Percentiles rank a stretch among this genome's conserved stretches.
Conservation (phyloP, 768 basidiomycete species). For the Gymnopilus dilepis region DNA sequence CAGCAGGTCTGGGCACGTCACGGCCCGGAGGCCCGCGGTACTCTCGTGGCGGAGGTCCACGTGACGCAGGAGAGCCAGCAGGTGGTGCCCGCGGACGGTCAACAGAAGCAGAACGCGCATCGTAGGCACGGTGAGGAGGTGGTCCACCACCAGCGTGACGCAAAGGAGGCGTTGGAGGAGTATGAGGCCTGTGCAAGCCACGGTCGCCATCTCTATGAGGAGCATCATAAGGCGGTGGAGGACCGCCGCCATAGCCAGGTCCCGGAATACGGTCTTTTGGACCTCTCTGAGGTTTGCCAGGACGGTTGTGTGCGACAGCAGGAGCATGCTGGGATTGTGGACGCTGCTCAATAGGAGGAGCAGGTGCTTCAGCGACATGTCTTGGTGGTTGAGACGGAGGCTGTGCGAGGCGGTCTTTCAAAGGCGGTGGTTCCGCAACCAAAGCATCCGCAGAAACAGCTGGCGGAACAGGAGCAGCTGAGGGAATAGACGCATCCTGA, state of each 20-base stretch:
- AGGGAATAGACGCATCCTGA: slow-evolving; percentile 13
- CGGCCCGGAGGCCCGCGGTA: slow-evolving; percentile 26
- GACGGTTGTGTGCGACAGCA: slow-evolving; percentile 14
- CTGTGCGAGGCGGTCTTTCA: slow-evolving; percentile 23
- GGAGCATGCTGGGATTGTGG: background rate
- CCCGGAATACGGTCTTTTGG: slow-evolving; percentile 18
- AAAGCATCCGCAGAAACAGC: slow-evolving; percentile 13
- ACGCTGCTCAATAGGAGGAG: background rate
- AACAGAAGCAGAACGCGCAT: slow-evolving; percentile 24
- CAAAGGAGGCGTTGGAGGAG: slow-evolving; percentile 16
- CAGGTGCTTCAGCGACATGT: background rate
- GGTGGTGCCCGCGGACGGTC: slow-evolving; percentile 19
- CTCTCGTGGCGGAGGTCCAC: slow-evolving; percentile 22
- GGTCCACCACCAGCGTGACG: slow-evolving; percentile 12
- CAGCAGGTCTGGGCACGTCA: slow-evolving; percentile 37
- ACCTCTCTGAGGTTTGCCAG: slow-evolving; percentile 19
- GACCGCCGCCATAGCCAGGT: slow-evolving; percentile 4
- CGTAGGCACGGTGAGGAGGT: slow-evolving; percentile 15
- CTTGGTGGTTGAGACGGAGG: slow-evolving; percentile 5
- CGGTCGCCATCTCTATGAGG: slow-evolving; percentile 12
- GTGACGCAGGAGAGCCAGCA: slow-evolving; percentile 18
- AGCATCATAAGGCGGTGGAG: slow-evolving; percentile 9
- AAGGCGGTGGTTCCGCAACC: slow-evolving; percentile 14
- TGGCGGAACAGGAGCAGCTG: slow-evolving; percentile 15
- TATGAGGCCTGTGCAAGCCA: slow-evolving; percentile 17